phyloP scores from a whole-genome alignment of 805 yeast species.

The Candida jianshihensis region DNA sequence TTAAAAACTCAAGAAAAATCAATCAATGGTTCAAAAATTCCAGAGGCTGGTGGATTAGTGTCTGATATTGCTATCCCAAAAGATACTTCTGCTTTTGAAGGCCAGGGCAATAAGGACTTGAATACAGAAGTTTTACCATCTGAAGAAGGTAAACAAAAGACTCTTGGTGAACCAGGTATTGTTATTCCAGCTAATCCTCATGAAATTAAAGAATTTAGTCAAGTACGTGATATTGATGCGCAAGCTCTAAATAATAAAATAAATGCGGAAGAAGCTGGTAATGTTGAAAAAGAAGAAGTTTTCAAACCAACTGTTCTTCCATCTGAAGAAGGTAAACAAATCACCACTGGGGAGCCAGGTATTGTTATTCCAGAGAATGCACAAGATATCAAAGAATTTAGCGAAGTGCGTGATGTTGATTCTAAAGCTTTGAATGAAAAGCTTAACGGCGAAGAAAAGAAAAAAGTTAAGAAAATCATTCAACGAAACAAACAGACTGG shows the following conservation, averaged over 20 bases:
- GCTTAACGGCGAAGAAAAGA: conserved; percentile 18
- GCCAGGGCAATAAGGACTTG: conserved; percentile 15
- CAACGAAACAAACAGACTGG: conserved; percentile 35
- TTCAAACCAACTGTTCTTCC: conserved; percentile 40
- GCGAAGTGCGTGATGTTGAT: conserved; percentile 47
- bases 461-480: conserved; percentile 29
- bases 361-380: conserved; percentile 58
- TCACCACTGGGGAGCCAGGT: conserved; percentile 59
- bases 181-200: conserved; percentile 50
- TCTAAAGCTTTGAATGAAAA: conserved; percentile 51
- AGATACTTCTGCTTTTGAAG: conserved; percentile 29
- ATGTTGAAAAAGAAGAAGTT: conserved; percentile 1
- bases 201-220: conserved; percentile 49
- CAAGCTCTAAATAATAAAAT: conserved; percentile 36
- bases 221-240: conserved; percentile 42
- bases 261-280: conserved; percentile 9
- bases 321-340: conserved; percentile 33
- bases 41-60: conserved; percentile 42
- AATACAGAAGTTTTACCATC: conserved; percentile 35
- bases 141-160: conserved; percentile 29
- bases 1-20: conserved; percentile 12
- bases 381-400: conserved; percentile 59
- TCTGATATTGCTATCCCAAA: conserved; percentile 14
- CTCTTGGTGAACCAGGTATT: conserved; percentile 70
- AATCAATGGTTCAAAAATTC: conserved; percentile 23